Conservation (phyloP, 2,329 filamentous ascomycete genomes). For the Claviceps pazoutovae region DNA sequence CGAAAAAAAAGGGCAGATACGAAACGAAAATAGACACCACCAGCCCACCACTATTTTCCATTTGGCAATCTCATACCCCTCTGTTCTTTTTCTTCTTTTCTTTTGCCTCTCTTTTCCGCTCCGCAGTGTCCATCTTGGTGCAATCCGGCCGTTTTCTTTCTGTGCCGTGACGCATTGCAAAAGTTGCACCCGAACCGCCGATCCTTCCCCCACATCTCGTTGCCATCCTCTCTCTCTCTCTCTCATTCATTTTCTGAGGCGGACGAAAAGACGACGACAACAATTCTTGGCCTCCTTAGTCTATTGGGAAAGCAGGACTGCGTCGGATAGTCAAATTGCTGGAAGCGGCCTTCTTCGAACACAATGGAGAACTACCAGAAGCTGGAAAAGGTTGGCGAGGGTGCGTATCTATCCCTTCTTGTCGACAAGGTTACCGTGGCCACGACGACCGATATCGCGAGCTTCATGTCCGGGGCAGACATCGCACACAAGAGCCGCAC, state of each 20-base stretch:
- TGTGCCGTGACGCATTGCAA: background rate
- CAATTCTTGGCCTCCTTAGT: background rate
- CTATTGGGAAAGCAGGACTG: background rate
- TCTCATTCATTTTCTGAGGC: background rate
- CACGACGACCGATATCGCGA: background rate
- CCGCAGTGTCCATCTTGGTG: too few species aligned
- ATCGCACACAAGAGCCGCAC: too few species aligned
- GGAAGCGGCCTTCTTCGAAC: background rate
- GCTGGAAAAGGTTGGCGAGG: slow-evolving; percentile 92
- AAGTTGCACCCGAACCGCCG: background rate
- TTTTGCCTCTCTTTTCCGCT: too few species aligned
- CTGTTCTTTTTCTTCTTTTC: background rate
- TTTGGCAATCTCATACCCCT: background rate
- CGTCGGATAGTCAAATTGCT: background rate
- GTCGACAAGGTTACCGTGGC: too few species aligned
- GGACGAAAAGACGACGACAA: background rate
- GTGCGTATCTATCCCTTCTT: slow-evolving; percentile 31
- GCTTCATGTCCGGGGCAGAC: background rate
- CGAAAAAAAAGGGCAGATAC: background rate
- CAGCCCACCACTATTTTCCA: background rate
- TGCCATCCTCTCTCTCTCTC: background rate
- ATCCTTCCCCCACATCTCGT: background rate
- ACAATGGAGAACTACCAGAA: slow-evolving; percentile 92
- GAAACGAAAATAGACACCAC: background rate
- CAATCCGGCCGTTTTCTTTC: background rate